Base-by-base conservation (phyloP, 306 rosid genomes). In the Pyrus communis region DNA sequence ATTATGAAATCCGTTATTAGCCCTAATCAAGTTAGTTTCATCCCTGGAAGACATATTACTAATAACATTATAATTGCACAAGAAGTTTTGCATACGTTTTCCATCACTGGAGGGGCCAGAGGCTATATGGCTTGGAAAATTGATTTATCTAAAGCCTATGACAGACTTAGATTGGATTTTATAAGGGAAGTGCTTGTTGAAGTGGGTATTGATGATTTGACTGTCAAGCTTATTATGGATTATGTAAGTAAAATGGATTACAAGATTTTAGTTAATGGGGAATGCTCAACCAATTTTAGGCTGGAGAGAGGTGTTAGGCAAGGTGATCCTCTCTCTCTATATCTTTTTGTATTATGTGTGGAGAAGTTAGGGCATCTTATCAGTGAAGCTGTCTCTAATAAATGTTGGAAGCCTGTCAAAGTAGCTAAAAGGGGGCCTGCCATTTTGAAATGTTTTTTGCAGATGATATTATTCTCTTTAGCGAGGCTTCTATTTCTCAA, bases 91-190 rank as follows among this genome's bases (percentile, higher is more conserved):
- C 27, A 57, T 57, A 8, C 11, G 0, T 57, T n/a, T 3, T 5
- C 4, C 4, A 3, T 8, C 11, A 7, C 28, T 8, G 0, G 4
- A 11, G 6, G 14, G 4, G 23, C 22, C 0, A 57, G 4, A n/a
- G 14, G 62, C 3, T 21, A 11, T 8, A 57, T 57, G 62, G 27
- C 62, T 8, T 57, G 62, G 27, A 57, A 57, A n/a, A 57, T 57
- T 57, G 15, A 57, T 14, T n/a, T 57, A 3, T 1, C 62, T 57
- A 57, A 57, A 57, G 62, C 62, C 23, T 57, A 57, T 57, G 60
- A 55, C 25, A 18, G 3, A 8, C 22, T 55, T 21, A 55, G 23
- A 18, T 55, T 25, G 2, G 23, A 55, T 19, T 55, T 55, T 55
- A 43, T 11, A 10, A 43, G 46, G 14, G 46, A 43, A 10, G 4